These are phyloP conservation scores for Rhodotorula graminis DNA, from an alignment of 768 basidiomycete genomes.

Conservation along the genomic window DNA sequence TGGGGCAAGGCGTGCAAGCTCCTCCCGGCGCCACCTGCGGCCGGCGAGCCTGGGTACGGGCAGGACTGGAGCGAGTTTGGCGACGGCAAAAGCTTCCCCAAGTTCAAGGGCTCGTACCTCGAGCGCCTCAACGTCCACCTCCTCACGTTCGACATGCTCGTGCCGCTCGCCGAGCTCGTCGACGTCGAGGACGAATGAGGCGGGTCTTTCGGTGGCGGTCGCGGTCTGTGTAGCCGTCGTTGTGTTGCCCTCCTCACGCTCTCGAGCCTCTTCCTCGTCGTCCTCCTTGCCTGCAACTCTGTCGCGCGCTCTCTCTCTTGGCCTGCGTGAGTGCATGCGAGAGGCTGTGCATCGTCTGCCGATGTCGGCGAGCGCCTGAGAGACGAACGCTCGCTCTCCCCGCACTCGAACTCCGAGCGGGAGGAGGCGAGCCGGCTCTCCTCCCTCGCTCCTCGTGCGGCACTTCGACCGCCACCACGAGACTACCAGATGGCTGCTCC, in stretches of 20 bases:
- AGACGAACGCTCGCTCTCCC: too few species aligned
- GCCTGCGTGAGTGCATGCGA: too few species aligned
- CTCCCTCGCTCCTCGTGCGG: too few species aligned
- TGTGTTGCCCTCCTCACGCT: too few species aligned
- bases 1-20: not conserved
- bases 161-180: not conserved
- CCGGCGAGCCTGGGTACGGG: not conserved
- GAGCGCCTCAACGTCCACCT: conserved; percentile 8
- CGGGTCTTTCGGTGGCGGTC: too few species aligned
- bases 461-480: accelerated
- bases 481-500: not conserved
- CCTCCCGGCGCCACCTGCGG: not conserved
- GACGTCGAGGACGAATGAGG: not conserved
- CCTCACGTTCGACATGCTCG: conserved; percentile 9
- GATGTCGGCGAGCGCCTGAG: too few species aligned
- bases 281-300: too few species aligned
- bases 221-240: too few species aligned
- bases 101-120: not conserved
- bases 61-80: conserved; percentile 13
- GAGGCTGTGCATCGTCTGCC: too few species aligned
- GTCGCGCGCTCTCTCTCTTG: too few species aligned
- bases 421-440: not conserved
- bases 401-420: too few species aligned
- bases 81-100: conserved; percentile 17
- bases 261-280: too few species aligned